Conservation (phyloP, 768 basidiomycete genomes). For the Boletus sp. region DNA sequence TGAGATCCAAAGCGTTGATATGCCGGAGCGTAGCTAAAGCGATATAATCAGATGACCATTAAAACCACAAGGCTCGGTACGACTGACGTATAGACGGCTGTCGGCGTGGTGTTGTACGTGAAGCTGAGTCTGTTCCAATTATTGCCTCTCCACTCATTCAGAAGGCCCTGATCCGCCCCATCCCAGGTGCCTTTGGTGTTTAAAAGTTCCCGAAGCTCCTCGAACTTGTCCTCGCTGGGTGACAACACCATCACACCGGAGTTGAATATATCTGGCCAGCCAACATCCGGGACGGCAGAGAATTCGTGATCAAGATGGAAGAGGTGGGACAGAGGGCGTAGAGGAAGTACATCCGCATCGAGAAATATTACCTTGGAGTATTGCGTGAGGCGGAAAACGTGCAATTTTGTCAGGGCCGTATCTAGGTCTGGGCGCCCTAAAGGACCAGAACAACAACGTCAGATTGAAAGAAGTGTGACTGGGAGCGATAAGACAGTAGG, state of each 20-base stretch:
- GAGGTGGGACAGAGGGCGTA: slow-evolving; percentile 88
- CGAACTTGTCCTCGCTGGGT: slow-evolving; percentile 82
- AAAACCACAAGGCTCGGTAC: slow-evolving; percentile 18
- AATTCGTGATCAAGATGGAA: slow-evolving; percentile 81
- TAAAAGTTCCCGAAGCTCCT: slow-evolving; percentile 64
- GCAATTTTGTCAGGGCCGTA: slow-evolving; percentile 93
- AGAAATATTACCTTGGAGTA: slow-evolving; percentile 87
- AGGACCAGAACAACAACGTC: slow-evolving; percentile 9
- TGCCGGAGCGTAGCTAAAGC: slow-evolving; percentile 85
- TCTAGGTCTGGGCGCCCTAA: slow-evolving; percentile 91
- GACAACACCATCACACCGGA: slow-evolving; percentile 89
- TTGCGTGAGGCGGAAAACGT: slow-evolving; percentile 88
- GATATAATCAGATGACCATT: slow-evolving; percentile 26
- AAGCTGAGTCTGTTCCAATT: slow-evolving; percentile 96
- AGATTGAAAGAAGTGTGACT: slow-evolving; percentile 5
- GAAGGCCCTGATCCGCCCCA: slow-evolving; percentile 96
- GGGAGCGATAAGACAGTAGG: slow-evolving; percentile 13
- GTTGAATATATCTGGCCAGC: slow-evolving; percentile 99
- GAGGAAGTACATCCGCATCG: slow-evolving; percentile 87
- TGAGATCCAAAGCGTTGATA: slow-evolving; percentile 89
- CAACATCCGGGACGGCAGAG: slow-evolving; percentile 92
- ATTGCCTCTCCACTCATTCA: slow-evolving; percentile 89
- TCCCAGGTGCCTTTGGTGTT: slow-evolving; percentile 88
- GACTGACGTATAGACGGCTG: slow-evolving; percentile 91
- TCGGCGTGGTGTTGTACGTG: slow-evolving; percentile 97